Percentiles rank a stretch among this genome's conserved stretches.
Conservation (phyloP, 2,329 filamentous ascomycete species). For the Ophiostoma ulmi region DNA sequence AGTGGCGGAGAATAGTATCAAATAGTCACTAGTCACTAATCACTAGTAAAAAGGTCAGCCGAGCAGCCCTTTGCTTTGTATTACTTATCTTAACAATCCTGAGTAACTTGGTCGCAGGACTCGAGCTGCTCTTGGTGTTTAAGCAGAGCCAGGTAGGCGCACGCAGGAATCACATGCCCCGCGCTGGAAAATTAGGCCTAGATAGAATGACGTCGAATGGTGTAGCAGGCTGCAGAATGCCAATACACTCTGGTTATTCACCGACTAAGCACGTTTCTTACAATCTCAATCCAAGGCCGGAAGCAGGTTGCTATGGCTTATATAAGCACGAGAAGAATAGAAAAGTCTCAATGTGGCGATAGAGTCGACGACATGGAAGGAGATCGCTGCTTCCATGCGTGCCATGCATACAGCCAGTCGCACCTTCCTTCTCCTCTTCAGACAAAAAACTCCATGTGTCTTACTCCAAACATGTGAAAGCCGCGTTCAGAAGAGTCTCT, state of each 20-base stretch:
- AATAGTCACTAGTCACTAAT: too few relatives aligned
- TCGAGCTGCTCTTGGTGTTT: neutral
- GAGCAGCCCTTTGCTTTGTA: neutral
- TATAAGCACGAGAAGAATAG: neutral
- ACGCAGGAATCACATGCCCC: neutral
- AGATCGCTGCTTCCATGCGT: too few relatives aligned
- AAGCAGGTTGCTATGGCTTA: neutral
- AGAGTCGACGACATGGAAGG: too few relatives aligned
- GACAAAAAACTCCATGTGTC: neutral
- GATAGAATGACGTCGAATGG: neutral
- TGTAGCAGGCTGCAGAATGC: neutral
- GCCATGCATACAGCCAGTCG: neutral
- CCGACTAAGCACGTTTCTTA: too few relatives aligned
- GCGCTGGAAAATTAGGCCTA: neutral
- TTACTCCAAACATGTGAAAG: slow-evolving; percentile 14
- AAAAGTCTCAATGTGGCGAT: neutral
- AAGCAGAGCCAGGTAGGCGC: neutral
- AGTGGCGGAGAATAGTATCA: slow-evolving; percentile 1
- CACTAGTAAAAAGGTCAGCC: slow-evolving; percentile 2
- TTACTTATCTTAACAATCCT: neutral
- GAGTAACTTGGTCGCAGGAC: too few relatives aligned
- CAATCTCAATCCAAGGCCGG: neutral
- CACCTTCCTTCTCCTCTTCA: neutral
- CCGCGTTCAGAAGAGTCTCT: slow-evolving; percentile 7
- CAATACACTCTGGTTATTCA: too few relatives aligned